phyloP scores from a whole-genome alignment of 208 protist species.

The Dictyostelium gargantuum region DNA sequence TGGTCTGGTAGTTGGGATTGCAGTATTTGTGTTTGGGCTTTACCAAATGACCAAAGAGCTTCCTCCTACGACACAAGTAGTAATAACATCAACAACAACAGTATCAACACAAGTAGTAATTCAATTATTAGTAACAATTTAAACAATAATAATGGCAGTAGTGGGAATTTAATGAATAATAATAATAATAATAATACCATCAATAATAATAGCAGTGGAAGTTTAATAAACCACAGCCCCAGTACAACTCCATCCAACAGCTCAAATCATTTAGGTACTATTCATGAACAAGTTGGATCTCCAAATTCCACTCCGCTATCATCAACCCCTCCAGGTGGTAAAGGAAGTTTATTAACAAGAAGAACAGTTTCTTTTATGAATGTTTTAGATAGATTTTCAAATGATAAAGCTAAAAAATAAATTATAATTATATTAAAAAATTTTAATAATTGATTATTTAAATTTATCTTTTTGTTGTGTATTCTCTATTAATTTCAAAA shows the following conservation, averaged over 20 bases:
- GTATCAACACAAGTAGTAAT: neutral
- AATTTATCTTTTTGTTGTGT: no score
- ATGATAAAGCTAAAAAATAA: neutral
- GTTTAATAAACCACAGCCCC: neutral
- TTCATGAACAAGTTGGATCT: neutral
- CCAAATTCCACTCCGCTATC: neutral
- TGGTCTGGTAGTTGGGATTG: constrained; percentile 34
- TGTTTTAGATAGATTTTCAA: constrained; percentile 50
- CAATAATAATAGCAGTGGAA: neutral
- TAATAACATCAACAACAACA: neutral
- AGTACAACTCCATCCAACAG: neutral
- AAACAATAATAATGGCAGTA: neutral
- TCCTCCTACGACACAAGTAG: neutral
- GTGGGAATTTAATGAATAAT: neutral
- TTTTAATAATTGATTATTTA: no score
- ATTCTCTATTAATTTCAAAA: no score
- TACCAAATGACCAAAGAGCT: neutral
- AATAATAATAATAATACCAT: neutral
- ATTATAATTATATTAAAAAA: neutral
- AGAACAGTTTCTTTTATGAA: constrained; percentile 47
- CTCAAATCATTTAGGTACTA: neutral
- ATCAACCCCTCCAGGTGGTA: neutral
- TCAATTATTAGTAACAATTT: neutral
- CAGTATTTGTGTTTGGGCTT: constrained; percentile 2
- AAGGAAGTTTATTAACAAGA: neutral